Base-by-base conservation (phyloP, 768 basidiomycete genomes). In the Hemileccinum rubropunctum region DNA sequence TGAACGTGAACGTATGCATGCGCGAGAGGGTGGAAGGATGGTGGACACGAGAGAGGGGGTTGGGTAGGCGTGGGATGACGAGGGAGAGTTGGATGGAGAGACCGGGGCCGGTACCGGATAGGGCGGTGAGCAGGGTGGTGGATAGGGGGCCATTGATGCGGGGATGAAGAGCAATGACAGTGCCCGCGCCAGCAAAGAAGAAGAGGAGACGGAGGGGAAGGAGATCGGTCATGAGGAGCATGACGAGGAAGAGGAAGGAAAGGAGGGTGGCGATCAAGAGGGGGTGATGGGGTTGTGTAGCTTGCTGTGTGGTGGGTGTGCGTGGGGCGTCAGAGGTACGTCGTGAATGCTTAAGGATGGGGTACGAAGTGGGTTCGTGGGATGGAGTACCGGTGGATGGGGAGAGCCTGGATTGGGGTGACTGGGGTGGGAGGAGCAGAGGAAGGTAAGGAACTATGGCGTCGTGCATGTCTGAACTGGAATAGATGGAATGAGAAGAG, bases 391-490 rank as follows among this genome's bases (percentile, higher is more conserved):
- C n/a, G n/a, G n/a, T n/a, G n/a, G n/a, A n/a, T n/a, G n/a, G n/a
- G n/a, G 18, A 66, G 0, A 34, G 80, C 44, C 9, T 30, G 28
- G 12, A 76, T 51, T 27, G 81, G 66, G 37, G 79, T 42, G 49
- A 86, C 73, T 49, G 84, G 74, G 26, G 74, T 71, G 47, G 86
- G 63, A 54, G 82, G 74, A 65, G 34, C 10, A 60, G 38, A 21
- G 45, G 75, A 69, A 14, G 59, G 52, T 80, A 64, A 0, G 85
- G 82, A 20, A 79, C 68, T 13, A 79, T 56, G 1, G 75, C 52
- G 48, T 85, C 82, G 43, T 86, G 72, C 0, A 68, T 58, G 56
- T 91, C 90, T 8, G 86, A 78, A 3, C 88, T 90, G 50, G 10
- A 36, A 14, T 18, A 18, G 12, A 55, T 37, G 30, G 12, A 4